These are phyloP conservation scores for Saitozyma sp. DNA, from an alignment of 768 basidiomycete species.

Conservation along the genomic window DNA sequence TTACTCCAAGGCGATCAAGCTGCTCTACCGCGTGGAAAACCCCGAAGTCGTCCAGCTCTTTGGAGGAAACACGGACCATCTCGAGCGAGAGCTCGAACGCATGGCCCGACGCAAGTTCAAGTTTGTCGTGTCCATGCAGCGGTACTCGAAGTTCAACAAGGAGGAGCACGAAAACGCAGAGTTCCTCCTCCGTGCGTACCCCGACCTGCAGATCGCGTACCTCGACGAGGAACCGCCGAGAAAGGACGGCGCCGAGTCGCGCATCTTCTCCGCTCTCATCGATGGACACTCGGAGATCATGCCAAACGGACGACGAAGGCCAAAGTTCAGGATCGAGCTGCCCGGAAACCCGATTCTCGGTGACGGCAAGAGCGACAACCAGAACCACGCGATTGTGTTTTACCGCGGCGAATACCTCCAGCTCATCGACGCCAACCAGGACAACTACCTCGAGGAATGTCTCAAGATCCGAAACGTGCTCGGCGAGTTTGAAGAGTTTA, in stretches of 20 bases:
- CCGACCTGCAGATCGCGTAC: conserved; percentile 97
- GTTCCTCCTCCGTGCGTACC: conserved; percentile 94
- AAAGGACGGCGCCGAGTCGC: conserved; percentile 91
- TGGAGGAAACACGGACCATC: conserved; percentile 94
- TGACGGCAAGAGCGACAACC: conserved; percentile 99
- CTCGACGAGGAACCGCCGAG: conserved; percentile 91
- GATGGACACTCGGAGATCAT: conserved; percentile 97
- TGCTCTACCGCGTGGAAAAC: conserved; percentile 98
- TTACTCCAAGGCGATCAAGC: conserved; percentile 98
- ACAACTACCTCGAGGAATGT: conserved; percentile 99
- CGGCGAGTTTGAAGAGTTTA: conserved; percentile 93
- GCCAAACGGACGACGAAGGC: conserved; percentile 80
- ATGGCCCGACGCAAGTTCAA: conserved; percentile 99
- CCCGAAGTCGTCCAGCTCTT: conserved; percentile 97
- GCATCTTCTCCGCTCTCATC: conserved; percentile 93
- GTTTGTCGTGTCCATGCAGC: conserved; percentile 98
- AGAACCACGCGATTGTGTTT: conserved; percentile 99
- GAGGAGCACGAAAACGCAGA: conserved; percentile 99
- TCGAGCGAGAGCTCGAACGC: conserved; percentile 92
- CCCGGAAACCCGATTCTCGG: conserved; percentile 99
- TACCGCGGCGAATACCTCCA: conserved; percentile 99
- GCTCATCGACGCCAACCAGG: conserved; percentile 99
- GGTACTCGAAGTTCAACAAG: conserved; percentile 99
- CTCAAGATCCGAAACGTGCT: conserved; percentile 99
- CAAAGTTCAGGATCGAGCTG: conserved; percentile 97